These are phyloP conservation scores for Ustilago cynodontis DNA, from an alignment of 1,284 basidiomycete genomes.

Conservation along the genomic window DNA sequence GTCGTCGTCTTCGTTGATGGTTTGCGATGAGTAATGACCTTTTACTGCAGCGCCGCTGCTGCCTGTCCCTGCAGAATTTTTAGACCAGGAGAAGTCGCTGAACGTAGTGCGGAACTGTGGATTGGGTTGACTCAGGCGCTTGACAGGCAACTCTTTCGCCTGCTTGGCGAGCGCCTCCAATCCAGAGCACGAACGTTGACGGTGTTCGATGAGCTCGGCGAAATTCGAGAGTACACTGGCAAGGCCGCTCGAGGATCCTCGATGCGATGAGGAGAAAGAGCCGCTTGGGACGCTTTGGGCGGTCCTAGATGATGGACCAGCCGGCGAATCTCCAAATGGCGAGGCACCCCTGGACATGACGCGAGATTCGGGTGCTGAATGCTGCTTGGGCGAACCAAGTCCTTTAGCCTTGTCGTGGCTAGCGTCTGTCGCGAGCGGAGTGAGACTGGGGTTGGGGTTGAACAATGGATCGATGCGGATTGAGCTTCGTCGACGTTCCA, in stretches of 20 bases:
- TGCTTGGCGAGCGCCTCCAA: slow-evolving; percentile 48
- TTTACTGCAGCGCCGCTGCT: not conserved
- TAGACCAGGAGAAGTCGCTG: slow-evolving; percentile 41
- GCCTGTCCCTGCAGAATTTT: not conserved
- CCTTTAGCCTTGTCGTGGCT: slow-evolving; percentile 11
- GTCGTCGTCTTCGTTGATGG: slow-evolving; percentile 17
- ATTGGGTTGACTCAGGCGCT: slow-evolving; percentile 47
- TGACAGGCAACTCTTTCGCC: slow-evolving; percentile 43
- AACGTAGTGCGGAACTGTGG: slow-evolving; percentile 47
- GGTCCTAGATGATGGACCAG: slow-evolving; percentile 5
- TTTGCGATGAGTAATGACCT: not conserved
- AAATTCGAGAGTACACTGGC: slow-evolving; percentile 45
- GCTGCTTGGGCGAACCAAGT: slow-evolving; percentile 29
- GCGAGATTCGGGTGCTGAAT: slow-evolving; percentile 42
- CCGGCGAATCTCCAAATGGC: slow-evolving; percentile 26
- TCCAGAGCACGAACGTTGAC: slow-evolving; percentile 47
- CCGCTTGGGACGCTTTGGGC: slow-evolving; percentile 27
- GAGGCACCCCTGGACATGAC: slow-evolving; percentile 37
- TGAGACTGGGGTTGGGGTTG: slow-evolving; percentile 24
- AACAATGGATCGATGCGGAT: slow-evolving; percentile 41
- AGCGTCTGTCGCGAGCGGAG: slow-evolving; percentile 17
- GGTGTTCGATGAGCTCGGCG: slow-evolving; percentile 52
- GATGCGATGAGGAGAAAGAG: slow-evolving; percentile 34
- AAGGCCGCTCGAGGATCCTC: slow-evolving; percentile 32
- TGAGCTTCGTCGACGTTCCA: slow-evolving; percentile 49